phyloP scores from a whole-genome alignment of 345 rosid species.

The Rubroshorea leprosula region DNA sequence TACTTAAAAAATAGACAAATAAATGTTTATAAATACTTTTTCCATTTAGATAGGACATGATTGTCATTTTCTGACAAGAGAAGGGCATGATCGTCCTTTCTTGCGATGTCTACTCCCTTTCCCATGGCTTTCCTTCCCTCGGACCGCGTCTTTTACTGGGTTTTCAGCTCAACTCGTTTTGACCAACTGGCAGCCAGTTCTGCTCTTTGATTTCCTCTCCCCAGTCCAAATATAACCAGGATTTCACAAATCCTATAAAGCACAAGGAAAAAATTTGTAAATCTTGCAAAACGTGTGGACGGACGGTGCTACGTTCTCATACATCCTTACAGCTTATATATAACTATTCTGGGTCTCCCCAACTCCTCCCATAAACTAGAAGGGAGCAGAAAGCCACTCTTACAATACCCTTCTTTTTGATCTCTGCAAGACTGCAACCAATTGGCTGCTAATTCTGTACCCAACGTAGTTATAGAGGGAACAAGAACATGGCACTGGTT shows the following conservation, averaged over 20 bases:
- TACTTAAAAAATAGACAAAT: no score
- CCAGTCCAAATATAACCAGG: neutral
- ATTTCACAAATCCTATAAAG: neutral
- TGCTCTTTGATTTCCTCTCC: no score
- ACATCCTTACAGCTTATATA: neutral
- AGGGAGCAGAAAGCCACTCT: no score
- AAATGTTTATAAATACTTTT: no score
- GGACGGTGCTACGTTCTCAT: neutral
- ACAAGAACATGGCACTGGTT: conserved; percentile 43
- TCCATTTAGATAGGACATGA: neutral
- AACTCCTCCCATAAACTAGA: neutral
- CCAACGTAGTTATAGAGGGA: neutral
- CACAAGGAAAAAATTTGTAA: neutral
- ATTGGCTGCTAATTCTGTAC: neutral
- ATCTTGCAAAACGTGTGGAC: neutral
- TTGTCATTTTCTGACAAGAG: neutral
- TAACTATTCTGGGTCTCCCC: neutral
- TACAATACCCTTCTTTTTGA: neutral
- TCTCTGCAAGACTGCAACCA: no score
- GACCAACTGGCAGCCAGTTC: no score
- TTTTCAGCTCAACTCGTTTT: no score
- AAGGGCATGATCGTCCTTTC: conserved; percentile 7
- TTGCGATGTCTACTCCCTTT: no score
- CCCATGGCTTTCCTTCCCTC: neutral
- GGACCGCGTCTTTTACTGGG: no score